Conservation (phyloP, 129 eudicot species). For the Gnaphalium uliginosum region DNA sequence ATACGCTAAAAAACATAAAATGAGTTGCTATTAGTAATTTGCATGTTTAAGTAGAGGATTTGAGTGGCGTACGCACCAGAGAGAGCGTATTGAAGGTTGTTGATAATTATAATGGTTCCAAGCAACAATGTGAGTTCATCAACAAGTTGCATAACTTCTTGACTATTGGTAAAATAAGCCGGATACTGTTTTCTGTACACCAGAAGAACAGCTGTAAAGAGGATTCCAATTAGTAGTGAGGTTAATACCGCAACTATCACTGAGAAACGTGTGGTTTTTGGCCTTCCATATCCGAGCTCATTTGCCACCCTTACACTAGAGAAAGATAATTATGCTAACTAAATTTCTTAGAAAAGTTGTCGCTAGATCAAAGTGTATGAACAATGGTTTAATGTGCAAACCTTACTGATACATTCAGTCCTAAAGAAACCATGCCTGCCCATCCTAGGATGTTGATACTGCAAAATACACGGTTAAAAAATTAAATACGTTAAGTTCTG, state of each 20-base stretch:
- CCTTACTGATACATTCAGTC: slow-evolving; percentile 49
- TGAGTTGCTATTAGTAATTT: too few relatives aligned
- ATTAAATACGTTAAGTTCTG: too few relatives aligned
- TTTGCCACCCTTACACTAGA: slow-evolving; percentile 59
- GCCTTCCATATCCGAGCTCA: slow-evolving; percentile 45
- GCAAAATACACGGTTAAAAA: neutral
- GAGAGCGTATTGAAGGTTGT: slow-evolving; percentile 28
- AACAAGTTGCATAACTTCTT: slow-evolving; percentile 39
- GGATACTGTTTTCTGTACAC: slow-evolving; percentile 38
- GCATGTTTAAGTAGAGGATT: too few relatives aligned
- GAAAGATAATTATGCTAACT: neutral
- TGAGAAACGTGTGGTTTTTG: slow-evolving; percentile 34
- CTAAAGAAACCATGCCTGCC: slow-evolving; percentile 21
- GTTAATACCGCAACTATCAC: slow-evolving; percentile 36
- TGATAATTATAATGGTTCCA: slow-evolving; percentile 28
- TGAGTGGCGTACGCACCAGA: slow-evolving; percentile 26
- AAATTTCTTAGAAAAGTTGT: neutral
- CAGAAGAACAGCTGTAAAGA: slow-evolving; percentile 27
- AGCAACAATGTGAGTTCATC: slow-evolving; percentile 46
- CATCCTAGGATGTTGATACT: slow-evolving; percentile 35
- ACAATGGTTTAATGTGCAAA: neutral
- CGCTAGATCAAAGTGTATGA: neutral
- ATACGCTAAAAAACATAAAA: neutral
- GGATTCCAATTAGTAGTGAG: slow-evolving; percentile 34
- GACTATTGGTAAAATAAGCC: slow-evolving; percentile 21